Percentiles rank a stretch among this genome's conserved stretches.
Evolutionary conservation across 2,329 filamentous ascomycete species (phyloP).

Genomic region (Colletotrichum sansevieriae): DNA sequence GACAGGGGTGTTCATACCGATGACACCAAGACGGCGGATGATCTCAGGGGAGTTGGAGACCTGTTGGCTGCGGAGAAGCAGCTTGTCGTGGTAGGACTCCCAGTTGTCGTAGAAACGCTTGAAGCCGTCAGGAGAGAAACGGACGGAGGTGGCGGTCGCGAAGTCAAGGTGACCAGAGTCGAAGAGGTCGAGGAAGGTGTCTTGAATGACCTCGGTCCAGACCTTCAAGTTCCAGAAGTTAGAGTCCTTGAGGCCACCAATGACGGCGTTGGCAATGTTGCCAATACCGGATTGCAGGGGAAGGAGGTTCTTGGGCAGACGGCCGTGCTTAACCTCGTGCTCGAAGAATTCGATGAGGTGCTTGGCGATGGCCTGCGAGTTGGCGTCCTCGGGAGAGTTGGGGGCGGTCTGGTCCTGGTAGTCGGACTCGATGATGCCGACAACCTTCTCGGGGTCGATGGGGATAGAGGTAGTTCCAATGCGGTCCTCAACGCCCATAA

Average conservation of each 20-base stretch:
- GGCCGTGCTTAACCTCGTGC: slow-evolving; percentile 84
- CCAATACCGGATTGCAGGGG: slow-evolving; percentile 91
- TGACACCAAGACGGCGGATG: slow-evolving; percentile 87
- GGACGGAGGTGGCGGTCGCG: slow-evolving; percentile 89
- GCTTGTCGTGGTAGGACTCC: slow-evolving; percentile 83
- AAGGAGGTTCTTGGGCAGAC: slow-evolving; percentile 81
- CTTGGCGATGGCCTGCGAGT: slow-evolving; percentile 77
- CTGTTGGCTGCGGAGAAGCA: slow-evolving; percentile 88
- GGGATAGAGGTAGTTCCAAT: slow-evolving; percentile 88
- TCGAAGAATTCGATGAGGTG: slow-evolving; percentile 88
- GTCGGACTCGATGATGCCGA: slow-evolving; percentile 87
- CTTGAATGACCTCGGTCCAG: slow-evolving; percentile 94
- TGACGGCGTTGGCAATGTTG: slow-evolving; percentile 93
- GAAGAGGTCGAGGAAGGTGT: slow-evolving; percentile 93
- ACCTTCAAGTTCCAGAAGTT: slow-evolving; percentile 91
- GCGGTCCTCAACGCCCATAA: slow-evolving; percentile 87
- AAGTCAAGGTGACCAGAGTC: slow-evolving; percentile 90
- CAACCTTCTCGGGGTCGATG: slow-evolving; percentile 85
- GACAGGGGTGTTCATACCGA: slow-evolving; percentile 95
- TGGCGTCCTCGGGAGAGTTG: slow-evolving; percentile 82
- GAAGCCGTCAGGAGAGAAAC: slow-evolving; percentile 92
- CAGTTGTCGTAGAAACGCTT: slow-evolving; percentile 90
- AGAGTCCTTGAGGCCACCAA: slow-evolving; percentile 83
- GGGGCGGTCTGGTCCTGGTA: slow-evolving; percentile 82
- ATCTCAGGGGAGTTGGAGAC: slow-evolving; percentile 93